A percentile compares a stretch with the other conserved stretches of the same genome.
Evolutionary conservation across 495 filamentous ascomycete species (phyloP).

Genomic region (Aspergillus mulundensis): DNA sequence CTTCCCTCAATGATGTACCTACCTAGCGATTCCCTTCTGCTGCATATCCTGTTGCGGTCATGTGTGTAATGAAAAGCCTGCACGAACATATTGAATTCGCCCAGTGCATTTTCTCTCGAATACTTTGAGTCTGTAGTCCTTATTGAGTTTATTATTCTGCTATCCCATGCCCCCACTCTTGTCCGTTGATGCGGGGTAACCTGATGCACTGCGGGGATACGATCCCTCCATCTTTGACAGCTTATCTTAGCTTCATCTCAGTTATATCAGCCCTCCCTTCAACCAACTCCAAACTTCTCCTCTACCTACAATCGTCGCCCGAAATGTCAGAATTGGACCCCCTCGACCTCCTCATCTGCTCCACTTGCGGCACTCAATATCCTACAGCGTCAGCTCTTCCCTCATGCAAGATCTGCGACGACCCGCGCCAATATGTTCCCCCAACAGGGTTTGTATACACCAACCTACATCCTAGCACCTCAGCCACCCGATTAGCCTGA

Average conservation of each 20-base stretch:
- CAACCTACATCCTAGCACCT: background rate
- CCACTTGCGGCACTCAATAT: conserved; percentile 68
- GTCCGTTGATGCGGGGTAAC: background rate
- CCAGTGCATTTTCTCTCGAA: background rate
- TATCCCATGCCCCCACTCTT: background rate
- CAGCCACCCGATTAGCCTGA: too few species aligned
- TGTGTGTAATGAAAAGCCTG: conserved; percentile 6
- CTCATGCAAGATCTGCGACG: conserved; percentile 72
- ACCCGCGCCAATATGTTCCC: conserved; percentile 66
- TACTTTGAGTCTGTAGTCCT: too few species aligned
- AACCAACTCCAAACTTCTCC: background rate
- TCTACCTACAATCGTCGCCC: background rate
- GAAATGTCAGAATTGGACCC: conserved; percentile 8
- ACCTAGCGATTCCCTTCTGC: conserved; percentile 21
- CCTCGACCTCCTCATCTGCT: conserved; percentile 57
- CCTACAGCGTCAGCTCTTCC: conserved; percentile 41
- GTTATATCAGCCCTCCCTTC: background rate
- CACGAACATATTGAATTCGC: background rate
- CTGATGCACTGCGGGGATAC: background rate
- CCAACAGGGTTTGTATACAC: conserved; percentile 35
- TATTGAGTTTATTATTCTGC: too few species aligned
- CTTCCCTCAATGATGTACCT: conserved; percentile 16
- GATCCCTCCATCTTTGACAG: background rate
- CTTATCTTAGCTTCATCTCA: background rate
- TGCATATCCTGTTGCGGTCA: conserved; percentile 14